Conservation (phyloP, 2,329 filamentous ascomycete species). For the Penicillium sp. region DNA sequence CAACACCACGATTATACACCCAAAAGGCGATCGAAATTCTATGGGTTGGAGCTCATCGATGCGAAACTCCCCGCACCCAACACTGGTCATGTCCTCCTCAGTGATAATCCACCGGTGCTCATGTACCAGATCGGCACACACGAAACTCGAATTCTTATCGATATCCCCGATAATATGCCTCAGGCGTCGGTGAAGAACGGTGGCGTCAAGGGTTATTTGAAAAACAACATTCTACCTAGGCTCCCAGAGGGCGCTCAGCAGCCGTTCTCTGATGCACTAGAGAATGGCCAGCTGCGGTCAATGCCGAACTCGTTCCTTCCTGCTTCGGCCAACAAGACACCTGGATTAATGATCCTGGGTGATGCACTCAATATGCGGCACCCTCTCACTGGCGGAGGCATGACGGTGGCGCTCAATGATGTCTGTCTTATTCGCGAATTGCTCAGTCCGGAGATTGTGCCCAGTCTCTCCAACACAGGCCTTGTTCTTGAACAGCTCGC, state of each 20-base stretch:
- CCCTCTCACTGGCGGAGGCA: conserved; percentile 91
- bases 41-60: conserved; percentile 87
- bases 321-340: conserved; percentile 67
- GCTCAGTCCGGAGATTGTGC: conserved; percentile 67
- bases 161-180: conserved; percentile 76
- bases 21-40: conserved; percentile 81
- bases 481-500: conserved; percentile 68
- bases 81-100: conserved; percentile 86
- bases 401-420: conserved; percentile 97
- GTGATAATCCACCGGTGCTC: conserved; percentile 73
- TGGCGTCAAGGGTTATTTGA: conserved; percentile 80
- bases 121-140: conserved; percentile 96
- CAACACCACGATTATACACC: conserved; percentile 67
- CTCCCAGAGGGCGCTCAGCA: conserved; percentile 72
- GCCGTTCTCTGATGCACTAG: conserved; percentile 72
- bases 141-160: conserved; percentile 86
- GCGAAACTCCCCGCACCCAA: conserved; percentile 70
- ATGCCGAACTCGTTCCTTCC: conserved; percentile 98
- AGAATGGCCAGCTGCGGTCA: conserved; percentile 73
- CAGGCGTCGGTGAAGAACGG: conserved; percentile 71
- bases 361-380: conserved; percentile 99
- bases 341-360: conserved; percentile 77
- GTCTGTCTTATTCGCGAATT: conserved; percentile 74
- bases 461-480: conserved; percentile 65
- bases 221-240: conserved; percentile 73